phyloP scores from a whole-genome alignment of 148 eudicot species.

The Camellia granthamiana region DNA sequence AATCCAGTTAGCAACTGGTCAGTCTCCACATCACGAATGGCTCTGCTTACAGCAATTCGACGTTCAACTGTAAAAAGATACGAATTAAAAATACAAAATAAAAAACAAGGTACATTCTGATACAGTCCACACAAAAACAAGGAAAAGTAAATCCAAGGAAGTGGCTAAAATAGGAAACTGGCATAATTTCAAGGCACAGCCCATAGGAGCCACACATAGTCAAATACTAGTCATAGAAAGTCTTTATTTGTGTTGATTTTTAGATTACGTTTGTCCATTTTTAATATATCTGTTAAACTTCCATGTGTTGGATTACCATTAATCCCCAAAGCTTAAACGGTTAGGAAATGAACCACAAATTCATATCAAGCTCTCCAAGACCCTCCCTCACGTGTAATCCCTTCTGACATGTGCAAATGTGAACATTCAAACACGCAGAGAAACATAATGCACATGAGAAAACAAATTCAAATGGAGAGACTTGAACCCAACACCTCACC shows the following conservation, averaged over 20 bases:
- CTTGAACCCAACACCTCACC: too few relatives aligned
- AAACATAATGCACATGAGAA: too few relatives aligned
- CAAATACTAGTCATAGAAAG: background rate
- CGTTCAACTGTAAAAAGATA: constrained; percentile 51
- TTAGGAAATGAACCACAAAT: too few relatives aligned
- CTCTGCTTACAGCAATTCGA: constrained; percentile 63
- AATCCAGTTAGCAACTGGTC: constrained; percentile 59
- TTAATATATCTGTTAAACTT: background rate
- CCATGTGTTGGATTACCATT: too few relatives aligned
- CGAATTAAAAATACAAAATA: background rate
- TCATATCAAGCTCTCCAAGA: too few relatives aligned
- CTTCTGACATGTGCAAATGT: too few relatives aligned
- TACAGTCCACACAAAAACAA: background rate
- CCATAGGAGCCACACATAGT: background rate
- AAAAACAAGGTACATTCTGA: background rate
- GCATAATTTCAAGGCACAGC: background rate
- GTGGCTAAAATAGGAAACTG: background rate
- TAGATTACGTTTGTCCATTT: background rate
- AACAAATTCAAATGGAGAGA: too few relatives aligned
- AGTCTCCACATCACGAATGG: constrained; percentile 71
- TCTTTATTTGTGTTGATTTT: background rate
- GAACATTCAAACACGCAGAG: too few relatives aligned
- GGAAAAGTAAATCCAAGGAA: background rate
- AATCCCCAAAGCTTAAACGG: too few relatives aligned
- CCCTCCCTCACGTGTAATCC: too few relatives aligned